Conservation (phyloP, 306 rosid genomes). For the Morella rubra region DNA sequence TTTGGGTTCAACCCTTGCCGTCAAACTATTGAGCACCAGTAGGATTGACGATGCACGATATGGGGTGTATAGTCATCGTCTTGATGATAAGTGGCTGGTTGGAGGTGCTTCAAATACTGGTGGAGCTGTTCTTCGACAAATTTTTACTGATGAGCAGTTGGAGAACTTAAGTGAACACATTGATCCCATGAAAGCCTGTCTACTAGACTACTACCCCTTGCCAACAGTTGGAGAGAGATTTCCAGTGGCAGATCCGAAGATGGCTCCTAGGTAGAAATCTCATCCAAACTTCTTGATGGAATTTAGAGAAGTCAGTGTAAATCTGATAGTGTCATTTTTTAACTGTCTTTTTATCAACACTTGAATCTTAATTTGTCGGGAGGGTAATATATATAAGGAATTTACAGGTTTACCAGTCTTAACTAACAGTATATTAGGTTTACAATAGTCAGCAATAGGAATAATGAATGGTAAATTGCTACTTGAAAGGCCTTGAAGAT, state of each 20-base stretch:
- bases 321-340: background rate
- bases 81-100: slow-evolving; percentile 95
- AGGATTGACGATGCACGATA: slow-evolving; percentile 87
- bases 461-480: background rate
- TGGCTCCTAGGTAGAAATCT: slow-evolving; percentile 68
- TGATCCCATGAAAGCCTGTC: slow-evolving; percentile 62
- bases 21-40: slow-evolving; percentile 72
- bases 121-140: slow-evolving; percentile 78
- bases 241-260: slow-evolving; percentile 72
- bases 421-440: background rate
- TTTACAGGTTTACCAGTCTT: background rate
- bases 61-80: slow-evolving; percentile 97
- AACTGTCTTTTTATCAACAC: background rate
- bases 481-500: background rate
- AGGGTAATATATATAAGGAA: background rate
- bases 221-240: slow-evolving; percentile 84
- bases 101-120: slow-evolving; percentile 98
- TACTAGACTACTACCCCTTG: slow-evolving; percentile 79
- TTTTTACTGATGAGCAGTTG: slow-evolving; percentile 72
- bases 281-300: slow-evolving; percentile 9
- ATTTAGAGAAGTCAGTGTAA: slow-evolving; percentile 6
- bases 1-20: slow-evolving; percentile 94
- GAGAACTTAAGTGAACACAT: slow-evolving; percentile 67
- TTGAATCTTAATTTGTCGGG: background rate
- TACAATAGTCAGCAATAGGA: background rate